These are phyloP conservation scores for Rhazya stricta DNA, from an alignment of 257 asterid genomes.

Conservation along the genomic window DNA sequence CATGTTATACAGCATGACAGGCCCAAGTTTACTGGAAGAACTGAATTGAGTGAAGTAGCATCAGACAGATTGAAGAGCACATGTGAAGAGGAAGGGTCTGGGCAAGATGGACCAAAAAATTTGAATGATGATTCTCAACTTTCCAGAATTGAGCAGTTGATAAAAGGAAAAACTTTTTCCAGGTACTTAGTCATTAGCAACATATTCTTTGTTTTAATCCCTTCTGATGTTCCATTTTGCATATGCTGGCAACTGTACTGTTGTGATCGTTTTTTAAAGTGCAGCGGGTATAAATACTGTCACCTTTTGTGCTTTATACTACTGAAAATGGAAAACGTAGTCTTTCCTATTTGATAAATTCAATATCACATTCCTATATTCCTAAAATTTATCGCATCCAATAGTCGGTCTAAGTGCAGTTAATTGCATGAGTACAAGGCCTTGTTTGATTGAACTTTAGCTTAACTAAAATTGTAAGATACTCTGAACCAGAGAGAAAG, in stretches of 20 bases:
- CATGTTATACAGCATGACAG: slow-evolving; percentile 40
- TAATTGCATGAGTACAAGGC: not conserved
- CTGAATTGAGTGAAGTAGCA: slow-evolving; percentile 21
- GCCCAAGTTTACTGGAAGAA: slow-evolving; percentile 39
- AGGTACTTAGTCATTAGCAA: slow-evolving; percentile 37
- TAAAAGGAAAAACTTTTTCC: slow-evolving; percentile 57
- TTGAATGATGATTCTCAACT: slow-evolving; percentile 34
- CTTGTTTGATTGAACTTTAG: not conserved
- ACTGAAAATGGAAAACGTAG: not conserved
- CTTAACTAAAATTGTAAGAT: not conserved
- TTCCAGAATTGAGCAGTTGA: slow-evolving; percentile 63
- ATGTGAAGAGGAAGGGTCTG: slow-evolving; percentile 11
- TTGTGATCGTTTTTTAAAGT: not conserved
- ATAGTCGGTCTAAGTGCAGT: not conserved
- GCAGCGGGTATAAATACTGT: not conserved
- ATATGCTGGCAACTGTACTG: not conserved
- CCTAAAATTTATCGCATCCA: not conserved
- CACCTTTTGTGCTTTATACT: not conserved
- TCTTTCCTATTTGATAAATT: not conserved
- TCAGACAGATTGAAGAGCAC: slow-evolving; percentile 13
- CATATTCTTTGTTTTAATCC: not conserved
- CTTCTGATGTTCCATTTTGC: not conserved
- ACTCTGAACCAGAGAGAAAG: not conserved
- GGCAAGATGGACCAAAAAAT: slow-evolving; percentile 22
- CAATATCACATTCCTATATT: not conserved